These are phyloP conservation scores for Talaromyces rugulosus DNA, from an alignment of 2,329 filamentous ascomycete genomes.

Conservation along the genomic window DNA sequence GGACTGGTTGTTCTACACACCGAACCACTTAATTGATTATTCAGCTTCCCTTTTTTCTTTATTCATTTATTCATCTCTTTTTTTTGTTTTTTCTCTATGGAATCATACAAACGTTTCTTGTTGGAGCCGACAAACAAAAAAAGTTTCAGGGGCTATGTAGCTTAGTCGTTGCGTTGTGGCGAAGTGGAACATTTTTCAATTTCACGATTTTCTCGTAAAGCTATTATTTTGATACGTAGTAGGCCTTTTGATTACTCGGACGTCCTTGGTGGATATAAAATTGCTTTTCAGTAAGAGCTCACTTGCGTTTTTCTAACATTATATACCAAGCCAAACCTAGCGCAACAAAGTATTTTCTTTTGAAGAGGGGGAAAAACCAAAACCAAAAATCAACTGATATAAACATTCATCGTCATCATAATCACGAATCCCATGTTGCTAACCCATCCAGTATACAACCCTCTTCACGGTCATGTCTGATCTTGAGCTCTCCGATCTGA, in stretches of 20 bases:
- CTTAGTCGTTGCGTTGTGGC: background rate
- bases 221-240: background rate
- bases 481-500: slow-evolving; percentile 67
- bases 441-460: slow-evolving; percentile 63
- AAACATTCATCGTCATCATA: background rate
- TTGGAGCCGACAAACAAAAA: background rate
- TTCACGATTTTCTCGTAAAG: background rate
- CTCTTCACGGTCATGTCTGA: slow-evolving; percentile 39
- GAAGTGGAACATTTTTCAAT: background rate
- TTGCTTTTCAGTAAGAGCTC: background rate
- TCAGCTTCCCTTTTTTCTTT: background rate
- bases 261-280: background rate
- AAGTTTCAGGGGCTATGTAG: background rate
- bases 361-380: background rate
- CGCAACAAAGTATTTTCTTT: background rate
- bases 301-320: background rate
- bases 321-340: background rate
- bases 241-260: too few relatives aligned
- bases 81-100: background rate
- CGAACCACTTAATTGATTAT: background rate
- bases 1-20: slow-evolving; percentile 1
- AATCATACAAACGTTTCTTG: background rate
- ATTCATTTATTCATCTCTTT: background rate
- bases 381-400: background rate
- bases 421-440: slow-evolving; percentile 39